phyloP scores from a whole-genome alignment of 2,329 filamentous ascomycete species.

The Epichloe coenophiala region DNA sequence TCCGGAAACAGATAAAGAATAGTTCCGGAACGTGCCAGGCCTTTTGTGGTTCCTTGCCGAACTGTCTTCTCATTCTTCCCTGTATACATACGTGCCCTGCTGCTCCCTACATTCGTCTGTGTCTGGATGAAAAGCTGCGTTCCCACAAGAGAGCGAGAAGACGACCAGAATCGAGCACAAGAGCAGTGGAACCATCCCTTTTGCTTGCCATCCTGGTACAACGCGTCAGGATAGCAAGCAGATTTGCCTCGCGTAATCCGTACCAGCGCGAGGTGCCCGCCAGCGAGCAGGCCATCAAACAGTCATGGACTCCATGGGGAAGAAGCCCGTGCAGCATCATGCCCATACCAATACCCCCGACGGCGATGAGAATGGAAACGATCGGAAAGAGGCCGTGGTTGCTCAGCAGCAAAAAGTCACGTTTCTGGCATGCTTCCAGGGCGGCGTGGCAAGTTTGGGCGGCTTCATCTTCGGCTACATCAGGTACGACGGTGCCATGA shows the following conservation, averaged over 20 bases:
- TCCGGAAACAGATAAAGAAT: background rate
- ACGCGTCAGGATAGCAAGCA: background rate
- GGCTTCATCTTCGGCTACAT: slow-evolving; percentile 46
- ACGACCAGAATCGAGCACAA: no score
- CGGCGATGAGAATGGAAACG: background rate
- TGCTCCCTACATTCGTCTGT: background rate
- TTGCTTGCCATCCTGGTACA: background rate
- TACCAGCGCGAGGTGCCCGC: background rate
- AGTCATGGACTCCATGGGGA: slow-evolving; percentile 3
- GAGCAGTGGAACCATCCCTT: background rate
- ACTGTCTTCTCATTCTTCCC: background rate
- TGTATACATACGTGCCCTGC: background rate
- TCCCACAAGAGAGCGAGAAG: no score
- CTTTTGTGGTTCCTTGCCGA: no score
- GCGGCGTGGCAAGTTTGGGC: slow-evolving; percentile 38
- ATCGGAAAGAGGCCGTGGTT: background rate
- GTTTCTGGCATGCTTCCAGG: slow-evolving; percentile 32
- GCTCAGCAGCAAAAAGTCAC: slow-evolving; percentile 18
- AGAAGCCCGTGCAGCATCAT: background rate
- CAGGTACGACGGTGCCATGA: slow-evolving; percentile 22
- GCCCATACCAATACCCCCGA: background rate
- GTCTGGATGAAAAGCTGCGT: no score
- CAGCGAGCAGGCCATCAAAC: background rate
- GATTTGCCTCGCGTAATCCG: background rate
- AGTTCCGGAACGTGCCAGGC: no score